phyloP scores from a whole-genome alignment of 2,329 filamentous ascomycete genomes.

The Ophiostoma fasciatum region DNA sequence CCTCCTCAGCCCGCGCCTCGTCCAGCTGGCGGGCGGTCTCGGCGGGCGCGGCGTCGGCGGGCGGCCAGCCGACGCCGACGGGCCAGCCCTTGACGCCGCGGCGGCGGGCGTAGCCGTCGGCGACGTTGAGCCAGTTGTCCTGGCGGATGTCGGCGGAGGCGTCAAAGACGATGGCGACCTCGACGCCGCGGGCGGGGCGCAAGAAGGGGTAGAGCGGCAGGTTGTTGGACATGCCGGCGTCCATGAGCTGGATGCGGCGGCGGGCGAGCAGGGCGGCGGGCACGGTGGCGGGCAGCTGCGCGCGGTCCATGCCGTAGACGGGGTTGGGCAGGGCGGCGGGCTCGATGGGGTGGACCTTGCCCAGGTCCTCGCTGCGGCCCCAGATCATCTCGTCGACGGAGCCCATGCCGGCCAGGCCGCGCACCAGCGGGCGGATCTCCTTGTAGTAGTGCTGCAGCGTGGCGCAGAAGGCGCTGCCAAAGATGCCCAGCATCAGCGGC shows the following conservation, averaged over 20 bases:
- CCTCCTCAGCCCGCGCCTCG: too few relatives aligned
- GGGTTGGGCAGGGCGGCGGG: constrained; percentile 87
- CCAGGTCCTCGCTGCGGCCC: constrained; percentile 67
- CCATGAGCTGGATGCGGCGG: constrained; percentile 73
- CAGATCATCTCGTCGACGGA: constrained; percentile 71
- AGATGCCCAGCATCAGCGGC: constrained; percentile 81
- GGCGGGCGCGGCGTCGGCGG: constrained; percentile 38
- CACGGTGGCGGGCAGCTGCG: constrained; percentile 57
- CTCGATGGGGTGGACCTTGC: constrained; percentile 89
- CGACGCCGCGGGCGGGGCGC: constrained; percentile 73
- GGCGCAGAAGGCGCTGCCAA: constrained; percentile 91
- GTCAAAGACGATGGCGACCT: constrained; percentile 86
- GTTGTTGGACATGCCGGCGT: constrained; percentile 98
- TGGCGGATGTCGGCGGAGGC: constrained; percentile 84
- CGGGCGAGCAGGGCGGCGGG: constrained; percentile 59
- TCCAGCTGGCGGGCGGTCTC: constrained; percentile 52
- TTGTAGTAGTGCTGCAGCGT: constrained; percentile 93
- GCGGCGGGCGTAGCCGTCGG: constrained; percentile 83
- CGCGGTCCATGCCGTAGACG: constrained; percentile 60
- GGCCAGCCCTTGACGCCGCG: constrained; percentile 91
- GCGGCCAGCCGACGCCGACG: constrained; percentile 85
- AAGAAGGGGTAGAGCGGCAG: constrained; percentile 89
- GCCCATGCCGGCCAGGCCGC: constrained; percentile 57
- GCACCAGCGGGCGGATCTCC: constrained; percentile 73
- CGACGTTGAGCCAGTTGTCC: constrained; percentile 92